Evolutionary conservation across 805 yeast genomes (phyloP), one percentile per base, ranked within the genome.

Genomic region (Metschnikowia gelsemii): DNA sequence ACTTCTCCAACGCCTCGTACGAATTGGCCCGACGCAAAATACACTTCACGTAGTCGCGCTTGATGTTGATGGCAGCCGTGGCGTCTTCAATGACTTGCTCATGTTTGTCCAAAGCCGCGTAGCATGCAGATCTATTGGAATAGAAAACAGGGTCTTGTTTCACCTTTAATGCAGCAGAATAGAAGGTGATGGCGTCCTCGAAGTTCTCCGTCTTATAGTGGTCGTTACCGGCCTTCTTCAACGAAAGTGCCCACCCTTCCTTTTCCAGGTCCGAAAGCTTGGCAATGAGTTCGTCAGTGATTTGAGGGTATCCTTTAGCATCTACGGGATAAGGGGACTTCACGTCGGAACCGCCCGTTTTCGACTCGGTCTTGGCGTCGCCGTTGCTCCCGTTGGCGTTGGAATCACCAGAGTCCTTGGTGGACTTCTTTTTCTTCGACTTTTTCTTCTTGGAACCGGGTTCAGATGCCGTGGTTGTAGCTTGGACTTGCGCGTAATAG

Each of bases 121-220:
- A 86, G 67, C 96, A 91, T 13, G 99, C 99, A 21, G 98, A 89
- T 67, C 97, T 82, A 73, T 93, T 93, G 47, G 97, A 88, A 70
- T 83, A 91, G 69, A 78, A 93, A 25, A 90, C 85, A 4, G 97
- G 89, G 64, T 93, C 97, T 52, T 74, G 66, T 60, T 84, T 83
- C 58, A 87, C 73, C 40, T 72, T 61, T 52, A 93, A 72, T 8
- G 99, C 98, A 43, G 77, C 79, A 31, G 87, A 63, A 71, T 93
- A 93, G 63, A 75, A 83, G 32, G 76, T 79, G 56, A 89, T 78
- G 32, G 98, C 98, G n/a, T 75, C 73, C 40, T 79, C 75, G 58
- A 74, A 86, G 39, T 84, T 71, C 66, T 86, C 84, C 43, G 57
- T 57, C 63, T 83, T 85, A 74, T 87, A 93, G 43, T 70, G 78